Evolutionary conservation across 371 early-diverging fungal genomes (phyloP).

Genomic region (Racocetra persica): DNA sequence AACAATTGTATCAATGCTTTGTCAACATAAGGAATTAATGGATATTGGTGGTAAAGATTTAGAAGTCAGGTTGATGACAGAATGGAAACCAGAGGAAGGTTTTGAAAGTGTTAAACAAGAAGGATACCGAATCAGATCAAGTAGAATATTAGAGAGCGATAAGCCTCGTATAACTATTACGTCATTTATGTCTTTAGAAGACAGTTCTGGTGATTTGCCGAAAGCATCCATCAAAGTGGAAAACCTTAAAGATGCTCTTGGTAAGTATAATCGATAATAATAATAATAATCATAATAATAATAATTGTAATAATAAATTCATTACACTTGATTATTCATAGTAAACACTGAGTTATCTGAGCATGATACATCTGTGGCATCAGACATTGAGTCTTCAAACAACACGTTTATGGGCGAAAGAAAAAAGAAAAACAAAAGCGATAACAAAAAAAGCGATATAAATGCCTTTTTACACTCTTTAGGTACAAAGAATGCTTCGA

Average conservation of each 20-base stretch:
- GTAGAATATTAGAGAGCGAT: slow-evolving; percentile 56
- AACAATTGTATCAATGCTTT: slow-evolving; percentile 34
- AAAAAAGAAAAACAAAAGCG: slow-evolving; percentile 6
- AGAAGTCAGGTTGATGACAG: slow-evolving; percentile 37
- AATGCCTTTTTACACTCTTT: slow-evolving; percentile 26
- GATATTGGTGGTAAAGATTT: slow-evolving; percentile 41
- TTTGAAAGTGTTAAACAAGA: slow-evolving; percentile 47
- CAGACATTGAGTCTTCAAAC: slow-evolving; percentile 24
- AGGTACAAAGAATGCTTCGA: slow-evolving; percentile 9
- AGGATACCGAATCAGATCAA: slow-evolving; percentile 57
- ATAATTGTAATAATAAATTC: neutral
- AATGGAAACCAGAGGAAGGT: slow-evolving; percentile 44
- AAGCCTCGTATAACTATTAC: slow-evolving; percentile 58
- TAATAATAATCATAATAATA: no score
- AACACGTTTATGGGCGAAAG: neutral
- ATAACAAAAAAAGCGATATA: neutral
- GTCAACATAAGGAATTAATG: slow-evolving; percentile 50
- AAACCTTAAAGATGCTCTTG: slow-evolving; percentile 58
- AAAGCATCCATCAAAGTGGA: slow-evolving; percentile 57
- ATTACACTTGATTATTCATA: neutral
- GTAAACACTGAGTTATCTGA: slow-evolving; percentile 27
- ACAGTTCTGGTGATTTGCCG: slow-evolving; percentile 46
- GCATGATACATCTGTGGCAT: slow-evolving; percentile 33
- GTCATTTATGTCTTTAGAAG: slow-evolving; percentile 50
- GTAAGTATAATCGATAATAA: slow-evolving; percentile 35